These are phyloP conservation scores for Globisporangium paddicum DNA, from an alignment of 352 stramenopile species.

Conservation along the genomic window DNA sequence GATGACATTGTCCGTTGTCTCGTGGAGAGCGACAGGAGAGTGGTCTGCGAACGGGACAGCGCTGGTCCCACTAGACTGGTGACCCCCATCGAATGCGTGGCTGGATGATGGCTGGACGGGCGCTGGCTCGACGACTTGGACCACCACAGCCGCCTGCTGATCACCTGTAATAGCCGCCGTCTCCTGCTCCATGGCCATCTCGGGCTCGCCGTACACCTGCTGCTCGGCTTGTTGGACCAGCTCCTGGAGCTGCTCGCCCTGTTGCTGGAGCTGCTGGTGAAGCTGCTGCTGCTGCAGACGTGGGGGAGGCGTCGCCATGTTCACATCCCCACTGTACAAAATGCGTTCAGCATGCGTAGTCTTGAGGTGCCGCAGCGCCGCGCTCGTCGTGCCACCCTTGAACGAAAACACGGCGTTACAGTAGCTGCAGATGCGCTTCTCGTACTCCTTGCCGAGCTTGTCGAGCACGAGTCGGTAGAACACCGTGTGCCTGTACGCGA, in stretches of 20 bases:
- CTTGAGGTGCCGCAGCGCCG: slow-evolving; percentile 46
- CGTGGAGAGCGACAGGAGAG: not conserved
- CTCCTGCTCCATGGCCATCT: too few relatives aligned
- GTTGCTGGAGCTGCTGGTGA: not conserved
- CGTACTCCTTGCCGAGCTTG: slow-evolving; percentile 23
- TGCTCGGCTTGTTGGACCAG: not conserved
- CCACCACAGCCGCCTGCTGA: not conserved
- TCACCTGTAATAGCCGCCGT: not conserved
- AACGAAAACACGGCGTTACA: slow-evolving; percentile 48
- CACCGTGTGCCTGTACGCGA: slow-evolving; percentile 34
- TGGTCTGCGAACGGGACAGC: not conserved
- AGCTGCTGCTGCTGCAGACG: not conserved
- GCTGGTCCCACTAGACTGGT: not conserved
- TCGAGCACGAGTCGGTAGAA: slow-evolving; percentile 22
- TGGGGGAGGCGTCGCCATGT: not conserved
- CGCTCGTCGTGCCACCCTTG: slow-evolving; percentile 45
- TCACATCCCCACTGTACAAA: not conserved
- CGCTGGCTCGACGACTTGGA: not conserved
- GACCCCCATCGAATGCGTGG: not conserved
- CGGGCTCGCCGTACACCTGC: not conserved
- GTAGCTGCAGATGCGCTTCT: slow-evolving; percentile 39
- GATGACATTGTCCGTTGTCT: not conserved
- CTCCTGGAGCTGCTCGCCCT: not conserved
- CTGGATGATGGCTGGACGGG: not conserved
- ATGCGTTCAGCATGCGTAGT: slow-evolving; percentile 24